Evolutionary conservation across 129 eudicot species (phyloP), one percentile per base, ranked within the genome.

Genomic region (Silybum marianum): DNA sequence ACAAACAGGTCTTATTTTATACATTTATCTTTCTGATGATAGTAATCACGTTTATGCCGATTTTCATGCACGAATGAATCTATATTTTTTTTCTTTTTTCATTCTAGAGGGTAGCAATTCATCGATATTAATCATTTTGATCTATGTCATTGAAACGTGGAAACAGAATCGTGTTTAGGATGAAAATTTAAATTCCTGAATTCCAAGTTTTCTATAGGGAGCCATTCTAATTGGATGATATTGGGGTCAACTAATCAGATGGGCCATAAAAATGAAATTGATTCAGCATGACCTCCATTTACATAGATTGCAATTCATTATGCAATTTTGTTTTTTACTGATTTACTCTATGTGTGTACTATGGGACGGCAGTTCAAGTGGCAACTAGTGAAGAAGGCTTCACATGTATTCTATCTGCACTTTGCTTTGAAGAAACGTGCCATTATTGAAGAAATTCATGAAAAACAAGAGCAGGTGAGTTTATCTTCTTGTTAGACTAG

Each of bases 381-480:
- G 99, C 90, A 95, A 74, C 85, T 95, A 82, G 85, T 87, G 88
- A 95, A 95, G 93, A 95, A 93, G 84, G 98, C 98, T 82, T 73
- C 99, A 24, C 99, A 95, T 83, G 99, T 95, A 58, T 88, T 95
- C 72, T 93, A 89, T 88, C 80, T 95, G 77, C 98, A 95, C 80
- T 95, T 95, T 73, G 92, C 98, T 60, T 80, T 95, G 83, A 95
- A 95, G 87, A 93, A 87, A 74, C 97, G 99, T 3, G 92, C 94
- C 23, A 63, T 95, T 81, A 87, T 95, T 54, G 98, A 95, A 88
- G 99, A 95, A 86, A 95, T 95, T 71, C 93, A 95, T 81, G 99
- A 95, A 88, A 95, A 95, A 86, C 99, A 95, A 85, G 99, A 91
- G 79, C 99, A 95, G 91, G 99, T 93, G 85, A 75, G 80, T 75